phyloP scores from a whole-genome alignment of 331 rosid species.

The Cydonia oblonga region DNA sequence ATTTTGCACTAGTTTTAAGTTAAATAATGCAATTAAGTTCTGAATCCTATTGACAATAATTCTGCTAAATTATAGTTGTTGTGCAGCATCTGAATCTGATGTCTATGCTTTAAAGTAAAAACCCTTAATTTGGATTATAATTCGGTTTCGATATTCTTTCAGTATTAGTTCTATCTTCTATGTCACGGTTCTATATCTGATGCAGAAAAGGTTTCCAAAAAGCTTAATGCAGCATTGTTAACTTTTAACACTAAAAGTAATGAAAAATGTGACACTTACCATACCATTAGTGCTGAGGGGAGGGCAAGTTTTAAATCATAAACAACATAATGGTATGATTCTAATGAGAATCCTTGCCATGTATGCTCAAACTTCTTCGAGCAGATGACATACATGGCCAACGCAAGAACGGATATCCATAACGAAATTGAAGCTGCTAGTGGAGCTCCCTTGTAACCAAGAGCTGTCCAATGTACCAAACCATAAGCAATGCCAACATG shows the following conservation, averaged over 20 bases:
- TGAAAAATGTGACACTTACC: slow-evolving; percentile 31
- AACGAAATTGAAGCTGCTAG: slow-evolving; percentile 45
- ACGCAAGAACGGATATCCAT: slow-evolving; percentile 44
- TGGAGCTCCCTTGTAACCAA: slow-evolving; percentile 57
- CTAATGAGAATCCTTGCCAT: slow-evolving; percentile 58
- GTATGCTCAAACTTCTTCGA: slow-evolving; percentile 39
- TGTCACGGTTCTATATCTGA: background rate
- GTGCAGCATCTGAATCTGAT: background rate
- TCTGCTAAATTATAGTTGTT: background rate
- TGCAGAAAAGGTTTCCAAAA: background rate
- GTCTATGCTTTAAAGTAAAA: background rate
- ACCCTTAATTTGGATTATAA: background rate
- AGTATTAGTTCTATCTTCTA: background rate
- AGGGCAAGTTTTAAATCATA: slow-evolving; percentile 54
- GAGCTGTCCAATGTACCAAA: slow-evolving; percentile 34
- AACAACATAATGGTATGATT: slow-evolving; percentile 28
- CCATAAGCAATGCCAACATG: slow-evolving; percentile 45
- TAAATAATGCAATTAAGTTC: background rate
- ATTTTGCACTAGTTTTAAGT: background rate
- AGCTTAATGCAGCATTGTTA: background rate
- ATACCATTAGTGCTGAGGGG: slow-evolving; percentile 70
- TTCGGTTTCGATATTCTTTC: background rate
- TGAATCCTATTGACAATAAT: background rate
- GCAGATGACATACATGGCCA: slow-evolving; percentile 27
- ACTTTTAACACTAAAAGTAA: background rate